Evolutionary conservation across 805 yeast genomes (phyloP), one percentile per base, ranked within the genome.

Genomic region (Saitoella complicata): DNA sequence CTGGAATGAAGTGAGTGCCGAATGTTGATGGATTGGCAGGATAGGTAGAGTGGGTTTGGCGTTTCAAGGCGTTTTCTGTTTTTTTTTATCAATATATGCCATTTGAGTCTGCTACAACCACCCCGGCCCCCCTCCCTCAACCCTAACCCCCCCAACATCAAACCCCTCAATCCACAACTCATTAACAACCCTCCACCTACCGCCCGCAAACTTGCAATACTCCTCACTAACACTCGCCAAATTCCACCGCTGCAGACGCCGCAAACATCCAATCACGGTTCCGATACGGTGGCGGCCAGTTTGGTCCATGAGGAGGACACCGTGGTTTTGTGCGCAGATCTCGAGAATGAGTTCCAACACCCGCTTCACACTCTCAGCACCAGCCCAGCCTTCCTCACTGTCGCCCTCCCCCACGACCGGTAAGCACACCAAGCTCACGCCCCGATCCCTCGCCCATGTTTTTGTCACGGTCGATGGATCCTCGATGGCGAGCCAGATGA

Each of bases 191-290:
- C 98, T 69, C 7, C 95, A 95, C 53, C 86, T 69, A 12, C 86
- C 75, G 0, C 97, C 97, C 0, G 96, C 83, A 59, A 87, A 91
- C 46, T 98, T 65, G 54, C 97, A 70, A 58, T 88, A 88, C 59
- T 88, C 98, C 59, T 88, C 98, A 46, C 86, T 75, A 1, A 88
- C 91, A 59, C 81, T 50, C 5, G 97, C 95, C 58, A 88, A 65
- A 56, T 93, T 91, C 98, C 98, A 88, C n/a, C 93, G 88, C 68
- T 91, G 96, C 12, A 91, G 65, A 48, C 95, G 71, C 50, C 98
- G 67, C 40, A 88, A 65, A 60, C 98, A 88, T 1, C 98, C 98
- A 48, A 91, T 76, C 3, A 91, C 95, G 0, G 97, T 87, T 1
- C 98, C 98, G 0, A 97, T 87, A 51, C 98, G 70, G 61, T 88